Conservation (phyloP, 768 basidiomycete species). For the Lenzites betulinus region DNA sequence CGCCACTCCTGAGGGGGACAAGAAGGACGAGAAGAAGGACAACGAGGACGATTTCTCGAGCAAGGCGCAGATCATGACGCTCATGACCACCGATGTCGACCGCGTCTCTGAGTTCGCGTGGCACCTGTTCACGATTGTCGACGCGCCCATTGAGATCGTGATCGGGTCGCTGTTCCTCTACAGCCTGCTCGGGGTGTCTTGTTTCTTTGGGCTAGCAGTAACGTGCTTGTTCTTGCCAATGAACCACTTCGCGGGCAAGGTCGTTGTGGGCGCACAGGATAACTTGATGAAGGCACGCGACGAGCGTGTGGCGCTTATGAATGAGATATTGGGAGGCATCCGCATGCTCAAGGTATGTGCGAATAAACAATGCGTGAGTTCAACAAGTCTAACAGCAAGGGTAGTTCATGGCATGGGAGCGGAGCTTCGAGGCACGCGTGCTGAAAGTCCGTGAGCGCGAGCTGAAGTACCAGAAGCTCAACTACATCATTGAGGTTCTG, state of each 20-base stretch:
- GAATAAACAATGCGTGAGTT: too few species aligned
- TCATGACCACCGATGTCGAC: constrained; percentile 95
- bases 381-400: not conserved
- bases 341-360: constrained; percentile 9
- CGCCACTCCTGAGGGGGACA: constrained; percentile 27
- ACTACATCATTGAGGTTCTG: constrained; percentile 77
- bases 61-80: constrained; percentile 86
- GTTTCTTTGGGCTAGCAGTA: constrained; percentile 76
- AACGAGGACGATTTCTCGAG: constrained; percentile 54
- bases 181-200: constrained; percentile 73
- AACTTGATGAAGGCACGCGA: constrained; percentile 91
- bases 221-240: constrained; percentile 67
- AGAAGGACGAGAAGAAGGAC: constrained; percentile 65
- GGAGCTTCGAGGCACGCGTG: constrained; percentile 80
- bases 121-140: constrained; percentile 75
- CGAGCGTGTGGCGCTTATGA: constrained; percentile 90
- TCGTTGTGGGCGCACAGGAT: constrained; percentile 77
- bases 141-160: constrained; percentile 74
- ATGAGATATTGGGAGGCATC: constrained; percentile 51
- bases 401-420: constrained; percentile 95
- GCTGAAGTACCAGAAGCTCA: constrained; percentile 80
- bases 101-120: constrained; percentile 83
- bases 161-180: constrained; percentile 80
- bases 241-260: constrained; percentile 82
- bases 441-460: constrained; percentile 77